Evolutionary conservation across 345 rosid species (phyloP).

Genomic region (Brassica incana): DNA sequence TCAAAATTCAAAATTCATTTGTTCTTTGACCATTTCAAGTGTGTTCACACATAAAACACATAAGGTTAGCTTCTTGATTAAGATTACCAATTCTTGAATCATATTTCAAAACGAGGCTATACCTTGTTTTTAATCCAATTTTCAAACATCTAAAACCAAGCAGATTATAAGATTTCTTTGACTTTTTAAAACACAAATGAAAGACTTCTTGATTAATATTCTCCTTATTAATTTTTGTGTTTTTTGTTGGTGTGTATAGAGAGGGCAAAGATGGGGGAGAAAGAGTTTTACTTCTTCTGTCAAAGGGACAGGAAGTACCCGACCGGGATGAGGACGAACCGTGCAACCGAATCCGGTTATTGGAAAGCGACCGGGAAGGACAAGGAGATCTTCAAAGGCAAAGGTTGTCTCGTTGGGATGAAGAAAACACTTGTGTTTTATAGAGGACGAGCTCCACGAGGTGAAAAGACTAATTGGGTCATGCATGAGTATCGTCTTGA

Average conservation of each 20-base stretch:
- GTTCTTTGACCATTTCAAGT: conserved; percentile 24
- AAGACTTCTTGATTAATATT: conserved; percentile 21
- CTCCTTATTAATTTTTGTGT: background rate
- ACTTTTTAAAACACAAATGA: conserved; percentile 11
- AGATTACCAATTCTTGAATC: conserved; percentile 15
- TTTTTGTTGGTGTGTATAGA: conserved; percentile 38
- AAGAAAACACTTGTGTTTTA: conserved; percentile 99
- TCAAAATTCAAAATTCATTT: background rate
- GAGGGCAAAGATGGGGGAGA: conserved; percentile 97
- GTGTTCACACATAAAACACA: conserved; percentile 18
- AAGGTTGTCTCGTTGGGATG: conserved; percentile 80
- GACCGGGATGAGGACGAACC: conserved; percentile 93
- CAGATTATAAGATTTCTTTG: conserved; percentile 13
- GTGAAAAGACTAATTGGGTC: conserved; percentile 94
- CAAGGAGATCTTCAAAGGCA: conserved; percentile 68
- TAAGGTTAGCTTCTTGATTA: conserved; percentile 31
- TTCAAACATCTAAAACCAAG: background rate
- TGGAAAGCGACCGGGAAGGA: conserved; percentile 99
- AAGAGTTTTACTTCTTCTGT: conserved; percentile 91
- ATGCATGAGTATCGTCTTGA: conserved; percentile 97
- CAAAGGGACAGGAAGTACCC: conserved; percentile 92
- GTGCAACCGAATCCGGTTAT: conserved; percentile 89
- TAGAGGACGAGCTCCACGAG: conserved; percentile 91
- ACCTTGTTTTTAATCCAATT: background rate
- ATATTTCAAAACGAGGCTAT: background rate